A percentile compares a stretch with the other conserved stretches of the same genome.
Conservation (phyloP, 179 eudicot species). For the Camellia oleifera region DNA sequence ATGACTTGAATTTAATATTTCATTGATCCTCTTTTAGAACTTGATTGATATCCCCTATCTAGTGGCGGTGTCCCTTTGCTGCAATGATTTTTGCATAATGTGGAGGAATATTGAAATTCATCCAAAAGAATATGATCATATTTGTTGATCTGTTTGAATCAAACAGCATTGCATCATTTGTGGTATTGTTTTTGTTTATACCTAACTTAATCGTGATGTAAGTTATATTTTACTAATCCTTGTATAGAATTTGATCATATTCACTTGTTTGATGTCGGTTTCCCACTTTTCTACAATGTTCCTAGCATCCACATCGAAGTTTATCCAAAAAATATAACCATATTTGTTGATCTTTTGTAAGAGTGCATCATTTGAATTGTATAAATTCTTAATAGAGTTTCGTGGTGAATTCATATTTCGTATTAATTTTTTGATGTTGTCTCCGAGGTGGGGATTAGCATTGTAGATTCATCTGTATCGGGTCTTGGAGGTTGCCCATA, state of each 20-base stretch:
- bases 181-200: neutral
- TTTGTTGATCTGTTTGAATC: no score
- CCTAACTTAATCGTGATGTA: neutral
- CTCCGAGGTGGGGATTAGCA: slow-evolving; percentile 45
- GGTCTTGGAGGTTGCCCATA: slow-evolving; percentile 93
- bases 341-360: neutral
- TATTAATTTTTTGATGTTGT: neutral
- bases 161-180: neutral
- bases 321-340: no score
- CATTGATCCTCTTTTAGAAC: no score
- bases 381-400: no score
- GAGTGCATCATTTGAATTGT: neutral
- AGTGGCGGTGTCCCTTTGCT: neutral
- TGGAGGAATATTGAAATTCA: neutral
- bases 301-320: neutral
- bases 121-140: no score
- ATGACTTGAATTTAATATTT: neutral
- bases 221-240: neutral
- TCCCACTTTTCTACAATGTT: neutral
- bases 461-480: slow-evolving; percentile 45
- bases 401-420: no score
- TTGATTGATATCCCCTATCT: no score
- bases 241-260: neutral
- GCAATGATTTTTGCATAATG: neutral
- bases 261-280: neutral